Evolutionary conservation across 2,329 filamentous ascomycete genomes (phyloP).

Genomic region (Ophiostoma piceae): DNA sequence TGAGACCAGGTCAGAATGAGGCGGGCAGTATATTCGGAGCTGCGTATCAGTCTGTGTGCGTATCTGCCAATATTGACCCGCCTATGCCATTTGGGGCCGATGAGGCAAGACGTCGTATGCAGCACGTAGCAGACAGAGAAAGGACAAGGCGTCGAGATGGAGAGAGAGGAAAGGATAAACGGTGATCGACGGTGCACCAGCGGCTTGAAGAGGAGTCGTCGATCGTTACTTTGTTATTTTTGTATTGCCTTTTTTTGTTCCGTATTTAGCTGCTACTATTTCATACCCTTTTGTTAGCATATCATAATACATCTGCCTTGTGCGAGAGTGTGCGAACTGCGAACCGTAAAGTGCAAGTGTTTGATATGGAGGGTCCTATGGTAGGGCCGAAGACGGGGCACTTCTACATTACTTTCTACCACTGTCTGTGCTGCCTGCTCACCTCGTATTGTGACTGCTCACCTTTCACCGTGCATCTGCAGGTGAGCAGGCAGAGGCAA

Average conservation of each 20-base stretch:
- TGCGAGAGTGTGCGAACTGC: not conserved
- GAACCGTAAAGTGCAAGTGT: not conserved
- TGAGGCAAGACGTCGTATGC: not conserved
- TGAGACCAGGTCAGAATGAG: not conserved
- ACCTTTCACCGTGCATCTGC: constrained; percentile 7
- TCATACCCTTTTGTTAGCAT: constrained; percentile 3
- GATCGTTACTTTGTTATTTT: not conserved
- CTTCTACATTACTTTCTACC: no score
- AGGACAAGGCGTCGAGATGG: not conserved
- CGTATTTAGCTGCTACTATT: not conserved
- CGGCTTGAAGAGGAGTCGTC: not conserved
- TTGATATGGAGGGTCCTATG: not conserved
- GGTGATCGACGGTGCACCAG: not conserved
- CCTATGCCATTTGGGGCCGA: not conserved
- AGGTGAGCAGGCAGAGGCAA: constrained; percentile 8
- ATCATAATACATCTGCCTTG: not conserved
- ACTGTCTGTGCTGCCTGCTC: not conserved
- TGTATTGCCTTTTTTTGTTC: not conserved
- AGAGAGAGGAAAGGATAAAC: not conserved
- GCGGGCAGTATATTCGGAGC: not conserved
- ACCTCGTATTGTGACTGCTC: constrained; percentile 6
- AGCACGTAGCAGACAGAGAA: not conserved
- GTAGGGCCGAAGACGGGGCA: not conserved
- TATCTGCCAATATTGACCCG: not conserved
- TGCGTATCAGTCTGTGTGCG: not conserved